Percentiles rank a stretch among this genome's conserved stretches.
These are phyloP conservation scores for Seminavis robusta DNA, from an alignment of 108 stramenopile genomes.

Conservation along the genomic window DNA sequence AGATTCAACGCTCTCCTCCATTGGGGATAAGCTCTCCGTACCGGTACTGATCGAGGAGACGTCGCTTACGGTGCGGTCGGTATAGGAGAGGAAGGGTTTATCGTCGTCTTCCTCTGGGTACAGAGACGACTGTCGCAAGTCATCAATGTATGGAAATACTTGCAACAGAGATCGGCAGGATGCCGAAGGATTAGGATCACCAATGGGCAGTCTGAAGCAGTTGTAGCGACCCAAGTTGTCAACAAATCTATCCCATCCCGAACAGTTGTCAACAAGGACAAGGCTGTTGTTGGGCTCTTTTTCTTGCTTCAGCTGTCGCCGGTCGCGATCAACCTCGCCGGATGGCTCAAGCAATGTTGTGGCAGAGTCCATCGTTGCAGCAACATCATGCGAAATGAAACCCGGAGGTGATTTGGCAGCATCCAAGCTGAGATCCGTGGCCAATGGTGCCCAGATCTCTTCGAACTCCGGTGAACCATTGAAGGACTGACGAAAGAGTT, in stretches of 20 bases:
- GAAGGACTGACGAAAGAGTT: conserved; percentile 64
- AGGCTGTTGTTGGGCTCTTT: conserved; percentile 9
- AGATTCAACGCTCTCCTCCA: conserved; percentile 1
- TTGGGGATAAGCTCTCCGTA: neutral
- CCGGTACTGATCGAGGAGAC: neutral
- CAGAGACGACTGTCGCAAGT: neutral
- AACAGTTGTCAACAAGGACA: conserved; percentile 23
- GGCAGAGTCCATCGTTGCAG: too few relatives aligned
- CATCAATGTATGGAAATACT: neutral
- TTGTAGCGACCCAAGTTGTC: neutral
- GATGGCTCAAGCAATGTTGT: too few relatives aligned
- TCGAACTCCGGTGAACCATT: conserved; percentile 52
- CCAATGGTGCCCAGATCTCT: too few relatives aligned
- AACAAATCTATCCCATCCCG: conserved; percentile 7
- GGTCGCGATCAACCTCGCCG: too few relatives aligned
- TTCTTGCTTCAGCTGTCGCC: conserved; percentile 18
- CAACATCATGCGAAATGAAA: too few relatives aligned
- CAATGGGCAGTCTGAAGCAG: neutral
- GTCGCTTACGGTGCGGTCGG: neutral
- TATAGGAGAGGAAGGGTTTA: neutral
- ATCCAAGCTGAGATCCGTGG: too few relatives aligned
- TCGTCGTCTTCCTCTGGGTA: neutral
- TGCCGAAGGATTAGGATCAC: too few relatives aligned
- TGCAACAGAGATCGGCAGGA: too few relatives aligned
- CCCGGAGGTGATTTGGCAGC: too few relatives aligned